Percentiles rank a stretch among this genome's conserved stretches.
Evolutionary conservation across 495 filamentous ascomycete genomes (phyloP).

Genomic region (Penicillium psychrofluorescens): DNA sequence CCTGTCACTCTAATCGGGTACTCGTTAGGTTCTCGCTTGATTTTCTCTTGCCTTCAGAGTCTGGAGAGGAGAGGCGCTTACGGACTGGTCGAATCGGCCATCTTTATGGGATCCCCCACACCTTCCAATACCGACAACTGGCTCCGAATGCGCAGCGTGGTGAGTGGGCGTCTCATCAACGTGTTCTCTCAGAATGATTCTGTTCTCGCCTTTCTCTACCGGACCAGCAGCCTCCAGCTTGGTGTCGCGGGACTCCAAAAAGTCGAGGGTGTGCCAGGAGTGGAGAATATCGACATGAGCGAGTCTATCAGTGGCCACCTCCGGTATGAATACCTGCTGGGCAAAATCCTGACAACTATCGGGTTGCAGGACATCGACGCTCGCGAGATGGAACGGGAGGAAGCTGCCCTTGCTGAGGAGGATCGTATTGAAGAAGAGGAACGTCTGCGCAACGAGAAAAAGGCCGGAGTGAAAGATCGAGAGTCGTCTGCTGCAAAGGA

Average conservation of each 20-base stretch:
- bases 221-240: conserved; percentile 65
- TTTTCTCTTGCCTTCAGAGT: conserved; percentile 71
- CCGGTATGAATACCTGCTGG: conserved; percentile 62
- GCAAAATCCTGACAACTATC: conserved; percentile 58
- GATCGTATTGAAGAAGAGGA: conserved; percentile 43
- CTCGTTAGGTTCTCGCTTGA: conserved; percentile 81
- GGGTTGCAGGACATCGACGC: conserved; percentile 59
- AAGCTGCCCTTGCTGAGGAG: conserved; percentile 50
- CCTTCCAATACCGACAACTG: conserved; percentile 61
- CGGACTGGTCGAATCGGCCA: conserved; percentile 77
- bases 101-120: conserved; percentile 76
- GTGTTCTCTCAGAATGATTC: conserved; percentile 73
- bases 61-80: conserved; percentile 74
- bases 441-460: conserved; percentile 40
- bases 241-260: conserved; percentile 70
- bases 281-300: conserved; percentile 73
- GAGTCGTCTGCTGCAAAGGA: conserved; percentile 24
- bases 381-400: conserved; percentile 50
- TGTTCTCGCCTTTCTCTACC: conserved; percentile 70
- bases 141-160: conserved; percentile 62
- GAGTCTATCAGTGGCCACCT: conserved; percentile 66
- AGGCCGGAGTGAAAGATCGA: conserved; percentile 31
- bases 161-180: conserved; percentile 67
- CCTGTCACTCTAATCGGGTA: conserved; percentile 85
- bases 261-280: conserved; percentile 55